Evolutionary conservation across 345 rosid species (phyloP), one percentile per base, ranked within the genome.

Genomic region (Bruguiera sexangula): DNA sequence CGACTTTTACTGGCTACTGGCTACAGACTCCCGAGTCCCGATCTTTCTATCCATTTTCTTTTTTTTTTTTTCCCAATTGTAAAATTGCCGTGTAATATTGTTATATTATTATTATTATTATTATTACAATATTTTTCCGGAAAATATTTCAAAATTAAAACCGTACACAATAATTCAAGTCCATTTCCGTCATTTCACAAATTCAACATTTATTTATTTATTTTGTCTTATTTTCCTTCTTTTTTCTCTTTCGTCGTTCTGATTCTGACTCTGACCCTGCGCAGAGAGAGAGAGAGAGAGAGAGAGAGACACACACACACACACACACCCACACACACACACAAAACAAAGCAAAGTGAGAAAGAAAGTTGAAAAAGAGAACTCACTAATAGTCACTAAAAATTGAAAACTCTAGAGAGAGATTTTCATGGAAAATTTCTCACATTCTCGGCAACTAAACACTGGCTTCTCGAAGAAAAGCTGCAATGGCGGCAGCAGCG

Each of bases 351-450:
- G 67, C 32, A 29, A 71, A 63, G 52, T 48, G 22, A 60, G 36
- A 34, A 34, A 34, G 9, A 34, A 34, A 6, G 37, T 11, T 3
- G 50, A 13, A 43, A 6, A 13, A 3, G 50, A 43, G 18, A 43
- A 39, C 46, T 2, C 46, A 0, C 15, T 39, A 10, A 34, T 34
- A 39, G 10, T 15, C 50, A 43, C 50, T 0, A 52, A 64, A 62
- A 63, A 6, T 58, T 32, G 60, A 29, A 27, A 31, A 19, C 58
- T 54, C 58, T 6, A 27, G 26, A 8, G 19, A 30, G 36, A 7
- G 64, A 43, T 70, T 83, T 72, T 67, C 74, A 91, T 91, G 97
- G 95, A 91, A 69, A 86, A 83, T 67, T 82, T 80, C 60, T 69
- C 87, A 13, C 90, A 78, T 82, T 86, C 87, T 80, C 84, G 83